Base-by-base conservation (phyloP, 352 stramenopile species). In the Blastocystis sp. region DNA sequence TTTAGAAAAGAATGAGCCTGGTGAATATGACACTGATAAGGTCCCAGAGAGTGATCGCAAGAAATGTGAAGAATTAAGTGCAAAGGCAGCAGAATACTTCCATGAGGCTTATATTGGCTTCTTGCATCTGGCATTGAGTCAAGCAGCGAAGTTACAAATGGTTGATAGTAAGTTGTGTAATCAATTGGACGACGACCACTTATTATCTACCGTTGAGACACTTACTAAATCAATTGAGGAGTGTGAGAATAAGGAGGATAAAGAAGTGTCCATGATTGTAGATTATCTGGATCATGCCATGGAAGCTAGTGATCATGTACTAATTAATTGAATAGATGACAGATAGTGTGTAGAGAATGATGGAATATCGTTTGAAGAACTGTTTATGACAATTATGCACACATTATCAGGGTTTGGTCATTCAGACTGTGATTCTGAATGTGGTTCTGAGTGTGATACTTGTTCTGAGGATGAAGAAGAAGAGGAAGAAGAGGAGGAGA, bases 401-500 rank as follows among this genome's bases (percentile, higher is more conserved):
- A 51, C 32, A 35, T 67, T 83, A 56, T 65, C 43, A 11, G 43
- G 66, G 0, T 32, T 21, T 29, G 42, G 58, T 24, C 51, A 65
- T 9, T 83, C 42, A 14, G 42, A 43, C 35, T 83, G 71, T 1
- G 69, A 80, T 77, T 77, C 65, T 21, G 29, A 49, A n/a, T 46
- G 65, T 32, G n/a, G n/a, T 9, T 83, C 42, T 29, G 42, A 43
- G n/a, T 83, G 71, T 1, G 69, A 80, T 77, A 56, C 65, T 21
- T n/a, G 37, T 54, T 46, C 29, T 32, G 51, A 63, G 2, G 71
- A 83, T 19, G 49, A 46, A 59, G 27, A 66, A 24, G n/a, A 66
- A 1, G 51, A 83, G 27, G 71, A 83, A 27, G 71, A 80, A 80
- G 69, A 80, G 14, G 69, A 80, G 61, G 51, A 63, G 51, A 27